These are phyloP conservation scores for Cubamyces lactineus DNA, from an alignment of 768 basidiomycete species.

Conservation along the genomic window DNA sequence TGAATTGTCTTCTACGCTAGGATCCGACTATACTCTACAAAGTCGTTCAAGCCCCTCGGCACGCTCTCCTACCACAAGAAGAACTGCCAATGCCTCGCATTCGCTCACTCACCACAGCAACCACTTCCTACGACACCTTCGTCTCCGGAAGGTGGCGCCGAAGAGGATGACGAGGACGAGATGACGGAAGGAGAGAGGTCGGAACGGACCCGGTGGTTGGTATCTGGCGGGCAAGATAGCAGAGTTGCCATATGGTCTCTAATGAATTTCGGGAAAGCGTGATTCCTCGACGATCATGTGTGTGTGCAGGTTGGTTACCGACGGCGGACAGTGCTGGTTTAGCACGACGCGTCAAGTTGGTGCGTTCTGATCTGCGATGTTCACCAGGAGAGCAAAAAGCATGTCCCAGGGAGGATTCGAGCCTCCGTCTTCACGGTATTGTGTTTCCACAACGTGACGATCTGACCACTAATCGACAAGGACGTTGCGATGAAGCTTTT, in stretches of 20 bases:
- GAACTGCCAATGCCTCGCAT: conserved; percentile 73
- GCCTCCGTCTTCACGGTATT: conserved; percentile 27
- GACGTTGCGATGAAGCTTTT: conserved; percentile 1
- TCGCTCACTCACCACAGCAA: conserved; percentile 44
- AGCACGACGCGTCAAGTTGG: not conserved
- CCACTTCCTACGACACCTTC: not conserved
- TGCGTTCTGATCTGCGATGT: not conserved
- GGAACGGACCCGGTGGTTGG: conserved; percentile 32
- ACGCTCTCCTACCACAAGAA: conserved; percentile 82
- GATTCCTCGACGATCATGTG: not conserved
- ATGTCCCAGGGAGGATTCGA: conserved; percentile 28
- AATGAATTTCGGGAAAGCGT: conserved; percentile 28
- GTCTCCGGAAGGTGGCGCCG: not conserved
- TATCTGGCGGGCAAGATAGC: conserved; percentile 31
- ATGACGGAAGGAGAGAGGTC: conserved; percentile 29
- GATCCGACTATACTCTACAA: conserved; percentile 81
- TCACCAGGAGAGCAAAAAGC: not conserved
- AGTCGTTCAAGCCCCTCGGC: conserved; percentile 80
- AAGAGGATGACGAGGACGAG: conserved; percentile 31
- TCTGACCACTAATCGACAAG: conserved; percentile 28
- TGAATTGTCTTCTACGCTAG: conserved; percentile 42
- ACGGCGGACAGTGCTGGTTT: not conserved
- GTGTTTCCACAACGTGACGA: conserved; percentile 25
- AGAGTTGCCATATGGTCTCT: conserved; percentile 35
- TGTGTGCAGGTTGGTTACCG: too few species aligned